These are phyloP conservation scores for Protomyces inundatus DNA, from an alignment of 1,139 yeast species.

Conservation along the genomic window DNA sequence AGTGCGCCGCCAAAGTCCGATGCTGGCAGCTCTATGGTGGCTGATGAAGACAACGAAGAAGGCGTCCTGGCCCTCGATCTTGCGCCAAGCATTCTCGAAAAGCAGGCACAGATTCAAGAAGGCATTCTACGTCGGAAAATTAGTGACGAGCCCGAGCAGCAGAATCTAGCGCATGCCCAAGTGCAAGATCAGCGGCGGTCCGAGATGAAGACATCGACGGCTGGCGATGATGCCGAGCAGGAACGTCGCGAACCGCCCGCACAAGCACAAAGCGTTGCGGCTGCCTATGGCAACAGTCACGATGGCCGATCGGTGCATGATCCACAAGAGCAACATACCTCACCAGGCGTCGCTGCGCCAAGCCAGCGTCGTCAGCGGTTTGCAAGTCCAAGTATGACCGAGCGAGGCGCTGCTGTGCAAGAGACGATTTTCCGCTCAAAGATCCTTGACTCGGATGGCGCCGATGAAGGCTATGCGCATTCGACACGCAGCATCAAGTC, in stretches of 20 bases:
- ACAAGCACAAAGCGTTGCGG: background rate
- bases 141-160: conserved; percentile 18
- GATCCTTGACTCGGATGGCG: conserved; percentile 5
- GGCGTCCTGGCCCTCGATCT: conserved; percentile 17
- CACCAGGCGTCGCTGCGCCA: too few relatives aligned
- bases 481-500: conserved; percentile 7
- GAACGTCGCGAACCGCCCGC: background rate
- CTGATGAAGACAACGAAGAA: conserved; percentile 16
- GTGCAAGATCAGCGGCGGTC: background rate
- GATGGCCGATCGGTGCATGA: background rate
- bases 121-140: conserved; percentile 19
- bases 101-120: conserved; percentile 17
- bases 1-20: conserved; percentile 21
- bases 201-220: background rate
- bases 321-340: background rate
- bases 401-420: conserved; percentile 23
- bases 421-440: conserved; percentile 22
- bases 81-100: conserved; percentile 16
- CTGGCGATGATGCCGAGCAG: background rate
- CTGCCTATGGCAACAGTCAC: conserved; percentile 11
- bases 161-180: background rate
- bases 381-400: conserved; percentile 13
- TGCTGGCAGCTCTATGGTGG: conserved; percentile 23
- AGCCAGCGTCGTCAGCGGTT: background rate
- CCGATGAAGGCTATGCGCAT: background rate